Evolutionary conservation across 179 eudicot genomes (phyloP).

Genomic region (Silene noctiflora): DNA sequence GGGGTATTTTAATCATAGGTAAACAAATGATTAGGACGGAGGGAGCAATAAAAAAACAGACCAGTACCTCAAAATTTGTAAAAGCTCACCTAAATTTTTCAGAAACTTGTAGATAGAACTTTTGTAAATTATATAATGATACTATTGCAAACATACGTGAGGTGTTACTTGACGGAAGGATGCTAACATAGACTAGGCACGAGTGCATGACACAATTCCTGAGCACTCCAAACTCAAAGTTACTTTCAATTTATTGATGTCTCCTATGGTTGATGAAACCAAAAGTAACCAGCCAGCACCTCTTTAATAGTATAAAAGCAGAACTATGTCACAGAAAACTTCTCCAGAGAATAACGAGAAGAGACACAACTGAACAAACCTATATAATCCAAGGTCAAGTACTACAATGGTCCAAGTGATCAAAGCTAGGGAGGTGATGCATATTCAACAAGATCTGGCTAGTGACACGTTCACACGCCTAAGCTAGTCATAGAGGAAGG

Average conservation of each 20-base stretch:
- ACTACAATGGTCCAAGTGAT: not conserved
- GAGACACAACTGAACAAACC: too few species aligned
- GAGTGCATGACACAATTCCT: not conserved
- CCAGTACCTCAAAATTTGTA: not conserved
- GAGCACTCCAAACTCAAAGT: not conserved
- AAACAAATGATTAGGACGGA: too few species aligned
- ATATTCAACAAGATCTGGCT: not conserved
- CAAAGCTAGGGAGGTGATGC: not conserved
- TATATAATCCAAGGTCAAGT: not conserved
- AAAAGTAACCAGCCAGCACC: not conserved
- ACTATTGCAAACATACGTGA: slow-evolving; percentile 1
- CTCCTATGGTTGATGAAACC: not conserved
- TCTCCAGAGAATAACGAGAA: not conserved
- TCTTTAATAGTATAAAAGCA: not conserved
- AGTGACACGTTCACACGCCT: not conserved
- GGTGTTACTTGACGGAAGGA: not conserved
- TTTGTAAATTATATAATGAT: not conserved
- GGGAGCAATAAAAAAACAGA: not conserved
- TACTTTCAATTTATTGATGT: not conserved
- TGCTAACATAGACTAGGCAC: not conserved
- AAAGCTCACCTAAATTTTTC: not conserved
- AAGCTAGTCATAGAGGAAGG: not conserved
- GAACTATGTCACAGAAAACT: not conserved
- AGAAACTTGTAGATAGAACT: not conserved
- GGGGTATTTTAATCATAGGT: too few species aligned